Base-by-base conservation (phyloP, 1,284 basidiomycete species). In the Microbotryum intermedium region DNA sequence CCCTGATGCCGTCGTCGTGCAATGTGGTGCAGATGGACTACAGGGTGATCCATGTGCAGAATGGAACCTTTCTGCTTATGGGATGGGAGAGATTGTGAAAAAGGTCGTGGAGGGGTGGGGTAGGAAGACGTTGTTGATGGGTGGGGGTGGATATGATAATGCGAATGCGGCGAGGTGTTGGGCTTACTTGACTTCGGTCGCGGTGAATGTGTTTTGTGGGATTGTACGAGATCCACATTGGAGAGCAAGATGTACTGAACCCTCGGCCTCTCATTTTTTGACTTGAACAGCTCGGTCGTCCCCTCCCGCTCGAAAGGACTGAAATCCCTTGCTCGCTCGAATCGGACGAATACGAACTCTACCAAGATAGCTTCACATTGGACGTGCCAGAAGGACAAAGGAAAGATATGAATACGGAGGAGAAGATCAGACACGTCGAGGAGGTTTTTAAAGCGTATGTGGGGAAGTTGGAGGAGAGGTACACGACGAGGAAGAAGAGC, bases 11-110 rank as follows among this genome's bases (percentile, higher is more conserved):
- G 74, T 91, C 4, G 81, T 94, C 0, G 72, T 95, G 0, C 90
- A 95, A 71, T 89, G 90, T 60, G 92, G 92, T 2, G 82, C 83
- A 0, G 92, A 97, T 65, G 90, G 85, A 0, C 78, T 97, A 1
- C 84, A 88, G 0, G 88, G 85, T 0, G 92, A 95, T 73, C 85
- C 87, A 0, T 83, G 83, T 0, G 68, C 69, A 58, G 74, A 73
- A 45, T 90, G 86, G 76, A 92, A 91, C 69, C 87, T 90, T 83
- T 79, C 80, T 1, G 73, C 90, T 0, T 79, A 80, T 13, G 80
- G 77, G 6, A 62, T 91, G 58, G 84, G 84, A 0, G 86, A 85
- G 84, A 86, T 81, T 67, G 73, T 90, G 1, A 74, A 78, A 23
- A 76, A 83, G n/a, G 73, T 86, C 6, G 76, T 79, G 13, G 66